Evolutionary conservation across 352 stramenopile genomes (phyloP), one percentile per base, ranked within the genome.

Genomic region (Globisporangium rhizosaccharum): DNA sequence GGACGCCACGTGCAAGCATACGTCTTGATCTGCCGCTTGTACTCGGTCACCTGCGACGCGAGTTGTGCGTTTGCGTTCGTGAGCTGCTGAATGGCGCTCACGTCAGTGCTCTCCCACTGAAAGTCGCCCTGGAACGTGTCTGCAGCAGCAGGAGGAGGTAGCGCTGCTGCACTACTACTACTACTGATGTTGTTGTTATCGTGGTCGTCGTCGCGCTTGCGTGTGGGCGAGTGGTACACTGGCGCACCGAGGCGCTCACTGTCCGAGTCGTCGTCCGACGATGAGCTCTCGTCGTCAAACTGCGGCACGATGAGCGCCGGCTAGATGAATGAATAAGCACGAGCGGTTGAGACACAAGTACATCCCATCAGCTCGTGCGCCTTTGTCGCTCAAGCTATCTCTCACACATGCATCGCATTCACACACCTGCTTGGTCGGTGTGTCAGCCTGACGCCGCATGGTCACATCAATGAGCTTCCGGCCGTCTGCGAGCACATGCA

Each of bases 271-370:
- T 63, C 63, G 23, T 67, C 67, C 6, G 66, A 76, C 12, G 65
- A 75, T 26, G 69, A 83, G 51, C 76, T 76, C 26, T 82, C 79
- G 18, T 91, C 79, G 53, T 92, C 77, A 53, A 89, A 92, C 46
- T 74, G 66, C 39, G 82, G 78, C n/a, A 92, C 39, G 28, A 78
- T 68, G 8, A 91, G 63, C 47, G 76, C 71, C 15, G 52, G 53
- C 81, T 75, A 57, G 44, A 26, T 45, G 26, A 18, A 14, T 3
- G 17, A 26, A 20, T 45, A 11, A 54, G 17, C 5, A 4, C 6
- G 17, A 48, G 44, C 44, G 17, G n/a, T n/a, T 6, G 42, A 47
- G 5, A 36, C 9, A 36, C 1, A 5, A 18, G 14, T 48, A 11
- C 46, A 30, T 36, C 25, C 4, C 6, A 23, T 36, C 26, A 56